Evolutionary conservation across 1,284 basidiomycete genomes (phyloP).

Genomic region (Wolfiporia cocos): DNA sequence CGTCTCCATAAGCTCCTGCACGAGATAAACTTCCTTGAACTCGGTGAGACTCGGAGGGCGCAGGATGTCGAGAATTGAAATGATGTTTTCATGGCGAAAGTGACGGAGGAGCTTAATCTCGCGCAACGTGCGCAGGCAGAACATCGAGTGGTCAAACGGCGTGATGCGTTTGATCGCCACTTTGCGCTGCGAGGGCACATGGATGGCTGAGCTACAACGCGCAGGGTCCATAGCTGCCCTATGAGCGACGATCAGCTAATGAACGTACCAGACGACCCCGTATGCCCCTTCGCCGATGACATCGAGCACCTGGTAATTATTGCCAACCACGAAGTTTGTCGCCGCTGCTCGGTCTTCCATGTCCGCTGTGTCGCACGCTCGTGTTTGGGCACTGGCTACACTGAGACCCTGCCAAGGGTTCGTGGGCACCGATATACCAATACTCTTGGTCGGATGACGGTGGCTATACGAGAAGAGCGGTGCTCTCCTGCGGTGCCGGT

Average conservation of each 20-base stretch:
- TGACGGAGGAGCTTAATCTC: conserved; percentile 82
- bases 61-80: conserved; percentile 80
- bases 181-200: conserved; percentile 55
- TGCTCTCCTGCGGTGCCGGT: too few species aligned
- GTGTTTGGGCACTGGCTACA: neutral
- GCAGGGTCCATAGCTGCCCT: neutral
- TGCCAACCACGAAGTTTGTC: conserved; percentile 50
- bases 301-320: conserved; percentile 67
- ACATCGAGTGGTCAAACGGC: conserved; percentile 87
- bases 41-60: conserved; percentile 51
- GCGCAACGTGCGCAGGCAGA: conserved; percentile 77
- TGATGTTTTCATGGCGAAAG: conserved; percentile 79
- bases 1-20: conserved; percentile 90
- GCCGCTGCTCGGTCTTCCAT: conserved; percentile 43
- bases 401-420: neutral
- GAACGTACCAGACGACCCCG: conserved; percentile 59
- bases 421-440: too few species aligned
- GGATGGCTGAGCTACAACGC: conserved; percentile 54
- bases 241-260: too few species aligned
- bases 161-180: conserved; percentile 79
- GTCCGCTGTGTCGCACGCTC: conserved; percentile 9
- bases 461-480: too few species aligned
- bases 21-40: conserved; percentile 80
- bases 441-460: too few species aligned
- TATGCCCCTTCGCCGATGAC: conserved; percentile 84